A percentile compares a stretch with the other conserved stretches of the same genome.
These are phyloP conservation scores for Mortierella polycephala DNA, from an alignment of 371 early-diverging fungal species.

Conservation along the genomic window DNA sequence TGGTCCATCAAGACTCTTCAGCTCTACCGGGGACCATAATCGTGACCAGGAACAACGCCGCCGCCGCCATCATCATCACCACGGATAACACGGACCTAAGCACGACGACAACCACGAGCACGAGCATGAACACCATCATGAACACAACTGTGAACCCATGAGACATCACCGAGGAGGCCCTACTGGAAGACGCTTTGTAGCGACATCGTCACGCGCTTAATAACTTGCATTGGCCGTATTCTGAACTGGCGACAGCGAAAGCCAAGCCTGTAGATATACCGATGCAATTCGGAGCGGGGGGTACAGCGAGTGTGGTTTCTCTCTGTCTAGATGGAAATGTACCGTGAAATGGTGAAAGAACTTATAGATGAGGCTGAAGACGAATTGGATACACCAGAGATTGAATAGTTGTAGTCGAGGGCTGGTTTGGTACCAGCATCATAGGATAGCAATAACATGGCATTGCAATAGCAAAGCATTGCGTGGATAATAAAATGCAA, in stretches of 20 bases:
- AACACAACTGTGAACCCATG: neutral
- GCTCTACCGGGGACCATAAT: no score
- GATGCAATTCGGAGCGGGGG: neutral
- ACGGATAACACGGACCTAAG: neutral
- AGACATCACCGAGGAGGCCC: neutral
- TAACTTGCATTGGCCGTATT: constrained; percentile 1
- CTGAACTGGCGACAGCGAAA: constrained; percentile 6
- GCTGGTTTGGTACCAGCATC: no score
- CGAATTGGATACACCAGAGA: constrained; percentile 7
- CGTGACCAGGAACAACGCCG: neutral
- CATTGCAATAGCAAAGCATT: no score
- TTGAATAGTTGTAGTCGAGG: no score
- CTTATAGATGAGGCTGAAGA: constrained; percentile 13
- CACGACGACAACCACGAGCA: neutral
- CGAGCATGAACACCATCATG: neutral
- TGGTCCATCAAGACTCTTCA: no score
- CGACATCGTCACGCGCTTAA: constrained; percentile 8
- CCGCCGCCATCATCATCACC: neutral
- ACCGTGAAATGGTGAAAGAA: constrained; percentile 3
- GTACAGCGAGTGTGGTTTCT: constrained; percentile 18
- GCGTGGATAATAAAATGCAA: no score
- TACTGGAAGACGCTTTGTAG: constrained; percentile 10
- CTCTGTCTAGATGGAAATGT: constrained; percentile 6
- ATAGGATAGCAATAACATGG: no score
- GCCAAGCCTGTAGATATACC: constrained; percentile 10